A percentile compares a stretch with the other conserved stretches of the same genome.
phyloP scores from a whole-genome alignment of 2,329 filamentous ascomycete species.

The Sarocladium brachiariae region DNA sequence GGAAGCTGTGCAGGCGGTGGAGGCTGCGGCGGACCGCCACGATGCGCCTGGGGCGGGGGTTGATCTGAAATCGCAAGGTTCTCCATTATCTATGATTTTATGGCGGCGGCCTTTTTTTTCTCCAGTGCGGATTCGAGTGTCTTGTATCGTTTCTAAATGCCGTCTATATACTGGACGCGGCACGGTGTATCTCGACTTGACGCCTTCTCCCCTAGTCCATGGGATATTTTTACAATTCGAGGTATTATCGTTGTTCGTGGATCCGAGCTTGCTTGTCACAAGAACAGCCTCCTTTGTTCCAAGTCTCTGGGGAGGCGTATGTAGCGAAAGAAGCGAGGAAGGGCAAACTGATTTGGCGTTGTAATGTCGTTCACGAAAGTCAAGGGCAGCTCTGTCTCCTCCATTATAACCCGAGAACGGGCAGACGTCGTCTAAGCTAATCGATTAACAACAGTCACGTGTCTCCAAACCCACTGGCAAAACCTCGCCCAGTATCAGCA shows the following conservation, averaged over 20 bases:
- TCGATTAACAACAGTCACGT: slow-evolving; percentile 3
- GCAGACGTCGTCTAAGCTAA: background rate
- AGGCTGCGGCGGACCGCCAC: slow-evolving; percentile 29
- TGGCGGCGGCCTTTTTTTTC: background rate
- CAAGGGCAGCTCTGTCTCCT: background rate
- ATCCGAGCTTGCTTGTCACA: background rate
- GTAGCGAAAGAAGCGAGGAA: background rate
- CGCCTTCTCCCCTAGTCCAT: background rate
- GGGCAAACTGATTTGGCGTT: background rate
- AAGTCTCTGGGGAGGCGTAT: background rate
- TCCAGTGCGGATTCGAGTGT: background rate
- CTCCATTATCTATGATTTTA: slow-evolving; percentile 37
- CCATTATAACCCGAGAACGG: background rate
- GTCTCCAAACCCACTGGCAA: too few species aligned
- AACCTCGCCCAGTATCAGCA: too few species aligned
- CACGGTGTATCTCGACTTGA: background rate
- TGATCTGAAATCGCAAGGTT: slow-evolving; percentile 41
- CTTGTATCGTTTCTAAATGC: background rate
- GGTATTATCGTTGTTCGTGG: background rate
- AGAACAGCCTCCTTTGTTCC: background rate
- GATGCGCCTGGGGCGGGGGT: slow-evolving; percentile 12
- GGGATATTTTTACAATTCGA: background rate
- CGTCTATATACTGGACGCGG: background rate
- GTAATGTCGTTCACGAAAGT: background rate
- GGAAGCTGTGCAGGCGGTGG: slow-evolving; percentile 60